These are phyloP conservation scores for Amanita rimosa DNA, from an alignment of 768 basidiomycete genomes.

Conservation along the genomic window DNA sequence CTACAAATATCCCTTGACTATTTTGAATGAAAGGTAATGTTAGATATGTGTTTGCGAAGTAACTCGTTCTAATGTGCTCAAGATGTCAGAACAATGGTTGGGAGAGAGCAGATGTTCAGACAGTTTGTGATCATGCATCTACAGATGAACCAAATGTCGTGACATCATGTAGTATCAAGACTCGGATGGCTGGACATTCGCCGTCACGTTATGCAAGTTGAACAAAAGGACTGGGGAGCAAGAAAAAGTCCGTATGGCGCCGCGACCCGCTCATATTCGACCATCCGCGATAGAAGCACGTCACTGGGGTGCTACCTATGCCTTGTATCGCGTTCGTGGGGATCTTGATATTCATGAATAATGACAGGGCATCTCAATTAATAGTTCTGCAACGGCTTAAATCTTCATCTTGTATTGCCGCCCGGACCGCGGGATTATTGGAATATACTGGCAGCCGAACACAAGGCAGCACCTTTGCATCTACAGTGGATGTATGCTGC, in stretches of 20 bases:
- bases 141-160: constrained; percentile 1
- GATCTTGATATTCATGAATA: constrained; percentile 7
- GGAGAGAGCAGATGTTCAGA: constrained; percentile 75
- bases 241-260: constrained; percentile 62
- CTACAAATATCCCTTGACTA: constrained; percentile 71
- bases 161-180: constrained; percentile 30
- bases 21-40: constrained; percentile 69
- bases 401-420: constrained; percentile 67
- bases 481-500: constrained; percentile 80
- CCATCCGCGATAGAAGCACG: constrained; percentile 72
- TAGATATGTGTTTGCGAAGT: not conserved
- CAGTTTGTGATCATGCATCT: constrained; percentile 31
- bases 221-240: constrained; percentile 62
- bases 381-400: constrained; percentile 64
- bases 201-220: constrained; percentile 51
- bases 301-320: constrained; percentile 86
- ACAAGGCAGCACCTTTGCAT: constrained; percentile 56
- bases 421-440: constrained; percentile 84
- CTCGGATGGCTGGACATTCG: constrained; percentile 47
- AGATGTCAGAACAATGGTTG: constrained; percentile 87
- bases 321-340: constrained; percentile 70
- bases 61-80: not conserved
- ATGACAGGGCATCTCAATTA: constrained; percentile 14
- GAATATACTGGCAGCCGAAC: constrained; percentile 62
- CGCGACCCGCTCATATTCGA: constrained; percentile 58